These are phyloP conservation scores for Saururus chinensis DNA, from an alignment of 164 flowering plant genomes.

Conservation along the genomic window DNA sequence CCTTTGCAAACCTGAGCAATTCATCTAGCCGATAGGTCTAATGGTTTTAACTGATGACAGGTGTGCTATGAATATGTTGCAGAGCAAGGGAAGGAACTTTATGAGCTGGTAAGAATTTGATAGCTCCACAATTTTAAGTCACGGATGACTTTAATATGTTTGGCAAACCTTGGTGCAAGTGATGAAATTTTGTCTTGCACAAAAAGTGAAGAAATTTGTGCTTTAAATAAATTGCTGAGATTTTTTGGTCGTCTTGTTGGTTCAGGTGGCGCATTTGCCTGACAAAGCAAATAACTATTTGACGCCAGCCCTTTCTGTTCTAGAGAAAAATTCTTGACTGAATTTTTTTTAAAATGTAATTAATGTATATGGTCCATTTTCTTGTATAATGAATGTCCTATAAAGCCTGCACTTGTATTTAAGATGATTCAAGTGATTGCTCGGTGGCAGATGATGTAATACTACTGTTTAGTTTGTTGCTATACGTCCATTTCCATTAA, in stretches of 20 bases:
- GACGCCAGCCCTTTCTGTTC: constrained; percentile 75
- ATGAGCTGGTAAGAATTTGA: constrained; percentile 62
- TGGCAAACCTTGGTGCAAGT: no score
- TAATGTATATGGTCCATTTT: neutral
- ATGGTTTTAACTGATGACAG: constrained; percentile 23
- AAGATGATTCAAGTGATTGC: no score
- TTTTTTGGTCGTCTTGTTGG: neutral
- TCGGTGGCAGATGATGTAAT: no score
- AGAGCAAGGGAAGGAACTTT: constrained; percentile 85
- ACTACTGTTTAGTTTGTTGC: no score
- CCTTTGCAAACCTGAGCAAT: no score
- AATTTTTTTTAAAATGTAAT: neutral
- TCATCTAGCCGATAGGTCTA: neutral
- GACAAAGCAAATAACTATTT: constrained; percentile 96
- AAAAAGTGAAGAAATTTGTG: neutral
- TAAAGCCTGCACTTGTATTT: no score
- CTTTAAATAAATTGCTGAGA: neutral
- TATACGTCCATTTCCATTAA: no score
- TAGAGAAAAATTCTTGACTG: constrained; percentile 82
- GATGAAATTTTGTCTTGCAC: neutral
- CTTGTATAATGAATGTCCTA: no score
- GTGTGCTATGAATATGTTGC: constrained; percentile 90
- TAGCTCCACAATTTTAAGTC: neutral
- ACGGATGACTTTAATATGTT: no score
- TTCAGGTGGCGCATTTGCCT: constrained; percentile 95